phyloP scores from a whole-genome alignment of 192 early-diverging fungal species.

The Martensiomyces pterosporus region DNA sequence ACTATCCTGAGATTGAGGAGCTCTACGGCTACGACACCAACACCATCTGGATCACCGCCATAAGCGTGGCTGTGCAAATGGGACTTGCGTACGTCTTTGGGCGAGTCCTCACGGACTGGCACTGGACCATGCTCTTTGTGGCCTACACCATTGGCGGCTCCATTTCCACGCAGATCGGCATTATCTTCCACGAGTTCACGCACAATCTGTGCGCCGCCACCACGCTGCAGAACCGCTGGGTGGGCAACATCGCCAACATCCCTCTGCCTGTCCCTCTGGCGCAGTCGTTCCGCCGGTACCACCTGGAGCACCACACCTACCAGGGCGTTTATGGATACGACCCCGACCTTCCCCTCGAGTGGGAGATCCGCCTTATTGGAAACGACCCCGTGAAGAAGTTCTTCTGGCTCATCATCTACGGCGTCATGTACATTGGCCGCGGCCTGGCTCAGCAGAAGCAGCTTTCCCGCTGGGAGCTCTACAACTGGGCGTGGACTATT shows the following conservation, averaged over 20 bases:
- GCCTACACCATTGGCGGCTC: slow-evolving; percentile 82
- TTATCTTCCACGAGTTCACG: slow-evolving; percentile 90
- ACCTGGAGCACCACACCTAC: slow-evolving; percentile 96
- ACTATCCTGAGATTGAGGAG: slow-evolving; percentile 83
- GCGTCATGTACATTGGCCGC: slow-evolving; percentile 79
- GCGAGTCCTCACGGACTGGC: slow-evolving; percentile 56
- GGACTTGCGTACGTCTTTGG: slow-evolving; percentile 77
- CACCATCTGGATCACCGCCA: slow-evolving; percentile 70
- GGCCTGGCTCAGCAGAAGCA: slow-evolving; percentile 64
- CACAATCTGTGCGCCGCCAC: slow-evolving; percentile 78
- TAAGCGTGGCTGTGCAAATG: slow-evolving; percentile 67
- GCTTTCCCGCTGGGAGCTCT: slow-evolving; percentile 72
- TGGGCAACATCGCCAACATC: slow-evolving; percentile 82
- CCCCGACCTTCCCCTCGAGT: slow-evolving; percentile 86
- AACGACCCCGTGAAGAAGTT: slow-evolving; percentile 67
- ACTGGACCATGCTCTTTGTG: slow-evolving; percentile 60
- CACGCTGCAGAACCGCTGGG: slow-evolving; percentile 72
- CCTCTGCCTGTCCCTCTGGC: slow-evolving; percentile 76
- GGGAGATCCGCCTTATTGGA: slow-evolving; percentile 75
- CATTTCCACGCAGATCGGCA: slow-evolving; percentile 72
- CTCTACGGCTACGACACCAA: slow-evolving; percentile 80
- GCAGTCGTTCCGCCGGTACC: slow-evolving; percentile 78
- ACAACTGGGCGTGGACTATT: slow-evolving; percentile 71
- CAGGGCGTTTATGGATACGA: slow-evolving; percentile 93
- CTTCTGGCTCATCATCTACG: slow-evolving; percentile 80